Conservation (phyloP, 257 asterid genomes). For the Paulownia fortunei region DNA sequence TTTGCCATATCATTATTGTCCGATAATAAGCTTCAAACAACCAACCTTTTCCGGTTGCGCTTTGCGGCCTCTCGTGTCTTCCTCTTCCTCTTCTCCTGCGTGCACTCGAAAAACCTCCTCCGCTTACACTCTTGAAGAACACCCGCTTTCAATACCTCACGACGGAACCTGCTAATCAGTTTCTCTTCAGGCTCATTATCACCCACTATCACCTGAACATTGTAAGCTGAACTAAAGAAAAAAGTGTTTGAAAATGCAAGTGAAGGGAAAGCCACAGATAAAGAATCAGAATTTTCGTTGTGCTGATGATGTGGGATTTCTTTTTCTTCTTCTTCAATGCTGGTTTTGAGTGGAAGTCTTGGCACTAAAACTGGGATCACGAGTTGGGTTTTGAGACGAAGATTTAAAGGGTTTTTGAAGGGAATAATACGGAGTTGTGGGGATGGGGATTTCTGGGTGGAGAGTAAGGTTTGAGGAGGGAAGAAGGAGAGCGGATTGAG, state of each 20-base stretch:
- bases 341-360: conserved; percentile 16
- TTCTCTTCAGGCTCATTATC: conserved; percentile 54
- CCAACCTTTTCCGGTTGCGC: conserved; percentile 57
- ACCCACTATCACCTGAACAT: conserved; percentile 46
- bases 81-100: conserved; percentile 55
- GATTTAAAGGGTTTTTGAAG: neutral
- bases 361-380: conserved; percentile 20
- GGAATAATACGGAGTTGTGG: conserved; percentile 6
- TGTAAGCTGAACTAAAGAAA: conserved; percentile 48
- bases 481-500: conserved; percentile 5
- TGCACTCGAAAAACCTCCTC: conserved; percentile 52
- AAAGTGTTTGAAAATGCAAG: conserved; percentile 45
- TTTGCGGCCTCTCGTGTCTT: conserved; percentile 62
- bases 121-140: conserved; percentile 57
- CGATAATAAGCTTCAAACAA: neutral
- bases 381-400: conserved; percentile 32
- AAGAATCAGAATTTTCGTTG: neutral
- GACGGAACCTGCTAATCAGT: conserved; percentile 52
- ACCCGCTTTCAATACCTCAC: conserved; percentile 52
- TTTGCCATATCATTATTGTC: neutral
- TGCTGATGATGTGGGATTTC: neutral
- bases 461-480: neutral
- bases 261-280: conserved; percentile 47
- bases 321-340: neutral
- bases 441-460: neutral